Base-by-base conservation (phyloP, 148 eudicot species). In the Arctostaphylos glauca region DNA sequence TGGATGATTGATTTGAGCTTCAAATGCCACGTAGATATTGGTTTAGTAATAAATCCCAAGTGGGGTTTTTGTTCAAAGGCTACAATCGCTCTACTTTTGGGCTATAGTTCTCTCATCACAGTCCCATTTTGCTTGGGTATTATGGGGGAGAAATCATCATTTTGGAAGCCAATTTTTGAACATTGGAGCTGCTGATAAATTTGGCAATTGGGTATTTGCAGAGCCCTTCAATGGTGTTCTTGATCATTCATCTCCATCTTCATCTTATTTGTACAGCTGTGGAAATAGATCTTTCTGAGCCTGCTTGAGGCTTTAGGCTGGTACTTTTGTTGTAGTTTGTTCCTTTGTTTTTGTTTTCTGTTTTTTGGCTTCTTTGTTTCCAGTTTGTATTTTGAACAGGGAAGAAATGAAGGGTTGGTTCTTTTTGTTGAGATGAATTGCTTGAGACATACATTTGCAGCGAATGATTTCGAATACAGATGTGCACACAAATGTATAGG, bases 181-280 rank as follows among this genome's bases (percentile, higher is more conserved):
- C 18, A 31, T 10, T 66, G 43, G 71, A 66, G 71, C 71, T 25
- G 71, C 71, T 3, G 43, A 66, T 66, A 43, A 43, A 66, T 25
- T 25, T 31, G 71, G 43, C 71, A 25, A 25, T 66, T 66, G 43
- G 71, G 71, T 66, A 25, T 25, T 25, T 25, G 16, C 71, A 66
- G 71, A 25, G 13, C 23, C 67, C 71, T 66, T 25, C 71, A 66
- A 66, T 66, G 71, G 71, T 66, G 71, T 25, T 66, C 71, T 64
- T 64, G 10, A 64, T 25, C 41, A 64, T 23, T 21, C 15, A 25
- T 25, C 71, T 15, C 71, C 14, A 25, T 25, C 43, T 16, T 12
- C 71, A 12, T 25, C 71, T 25, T 66, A 10, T 21, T 12, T 66
- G 71, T 25, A 66, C 71, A 66, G 44, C 71, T 25, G 31, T 21